Evolutionary conservation across 768 basidiomycete species (phyloP), one percentile per base, ranked within the genome.

Genomic region (Dacryopinax spathularia): DNA sequence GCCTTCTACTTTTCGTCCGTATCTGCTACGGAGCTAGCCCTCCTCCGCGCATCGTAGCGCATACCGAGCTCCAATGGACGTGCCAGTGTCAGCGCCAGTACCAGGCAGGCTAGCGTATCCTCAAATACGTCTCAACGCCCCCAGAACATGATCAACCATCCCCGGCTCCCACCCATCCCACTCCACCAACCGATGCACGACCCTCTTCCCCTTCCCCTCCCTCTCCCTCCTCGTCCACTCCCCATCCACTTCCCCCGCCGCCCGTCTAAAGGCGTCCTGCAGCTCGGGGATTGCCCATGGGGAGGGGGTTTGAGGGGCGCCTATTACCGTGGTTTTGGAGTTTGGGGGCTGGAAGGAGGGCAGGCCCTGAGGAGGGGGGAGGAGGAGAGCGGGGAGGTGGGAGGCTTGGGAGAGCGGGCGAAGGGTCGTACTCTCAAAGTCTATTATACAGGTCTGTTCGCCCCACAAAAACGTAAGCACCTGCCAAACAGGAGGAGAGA

Each of bases 91-190:
- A n/a, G n/a, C n/a, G n/a, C n/a, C n/a, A n/a, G n/a, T n/a, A n/a
- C n/a, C n/a, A n/a, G n/a, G n/a, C n/a, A n/a, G n/a, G n/a, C n/a
- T n/a, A n/a, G n/a, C n/a, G n/a, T n/a, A n/a, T n/a, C n/a, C n/a
- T 44, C 22, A 44, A 44, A 44, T 12, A 22, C 25, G 25, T 20
- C 48, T 56, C 48, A 56, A 60, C 41, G 65, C 60, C 29, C 88
- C 88, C 20, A 91, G 77, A 33, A 90, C 88, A 64, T 82, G 84
- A 4, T 84, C 82, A 1, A 87, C 81, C 18, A 92, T 77, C 0
- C 88, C 89, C 70, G 91, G 89, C 70, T 92, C 89, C 89, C 90
- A 92, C 1, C 89, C 90, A 68, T 91, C 89, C 89, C 89, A 91
- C 70, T 92, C 89, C 34, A 80, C 82, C 67, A 85, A 88, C 29